Evolutionary conservation across 2,329 filamentous ascomycete genomes (phyloP), one percentile per base, ranked within the genome.

Genomic region (Apiospora rasikravindrae): DNA sequence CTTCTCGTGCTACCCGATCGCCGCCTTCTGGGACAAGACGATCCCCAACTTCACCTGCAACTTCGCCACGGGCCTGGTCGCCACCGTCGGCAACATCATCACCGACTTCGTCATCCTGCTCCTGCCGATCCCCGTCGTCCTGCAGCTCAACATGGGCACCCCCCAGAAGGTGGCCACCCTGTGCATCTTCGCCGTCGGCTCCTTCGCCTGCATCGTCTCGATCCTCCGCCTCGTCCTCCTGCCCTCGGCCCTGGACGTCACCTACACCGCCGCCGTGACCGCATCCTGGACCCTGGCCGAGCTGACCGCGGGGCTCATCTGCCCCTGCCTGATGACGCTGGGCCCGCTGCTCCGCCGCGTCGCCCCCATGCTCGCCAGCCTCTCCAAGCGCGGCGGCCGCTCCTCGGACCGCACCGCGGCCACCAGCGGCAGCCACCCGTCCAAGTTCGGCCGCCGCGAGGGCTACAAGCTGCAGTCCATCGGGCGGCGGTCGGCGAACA

Each of bases 301-400:
- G 37, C 14, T 47, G 16, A 53, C 68, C n/a, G 47, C 47, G 2
- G 47, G 68, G 14, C 19, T 57, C 45, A 57, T 57, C 33, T 69
- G 68, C 68, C 68, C 68, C 45, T 51, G 45, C 4, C 68, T 69
- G 19, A 69, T 69, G 68, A 69, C 68, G 33, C 47, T 69, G 47
- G 19, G 68, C 33, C 68, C 68, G 14, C n/a, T 69, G 4, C 33
- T 69, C 29, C 45, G 47, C 0, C 68, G 45, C 33, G 19, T 69
- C 10, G n/a, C n/a, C 19, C 68, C 68, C 47, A 42, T 22, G 26
- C 33, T 64, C 19, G 57, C 33, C 33, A 37, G 33, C 19, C 33
- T 64, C 33, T 64, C 57, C 5, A 37, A 37, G 5, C 33, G 33
- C 33, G 33, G 33, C 29, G 29, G 57, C 33, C 33, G 10, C 16